Evolutionary conservation across 768 basidiomycete genomes (phyloP).

Genomic region (Pisolithus sp.): DNA sequence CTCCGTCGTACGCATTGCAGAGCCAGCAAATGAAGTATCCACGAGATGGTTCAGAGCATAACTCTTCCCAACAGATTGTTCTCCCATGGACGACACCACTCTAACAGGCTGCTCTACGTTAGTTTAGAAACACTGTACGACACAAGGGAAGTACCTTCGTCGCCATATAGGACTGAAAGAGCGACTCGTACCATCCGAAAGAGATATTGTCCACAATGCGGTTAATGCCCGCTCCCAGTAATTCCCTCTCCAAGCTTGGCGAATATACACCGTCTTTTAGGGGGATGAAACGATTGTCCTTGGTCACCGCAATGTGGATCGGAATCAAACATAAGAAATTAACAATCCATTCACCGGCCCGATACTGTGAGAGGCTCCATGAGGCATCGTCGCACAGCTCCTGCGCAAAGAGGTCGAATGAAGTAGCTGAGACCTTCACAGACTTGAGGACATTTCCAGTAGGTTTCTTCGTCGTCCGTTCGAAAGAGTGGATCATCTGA

Average conservation of each 20-base stretch:
- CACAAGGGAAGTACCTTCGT: slow-evolving; percentile 30
- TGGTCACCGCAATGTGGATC: slow-evolving; percentile 49
- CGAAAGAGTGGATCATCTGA: slow-evolving; percentile 40
- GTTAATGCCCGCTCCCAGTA: slow-evolving; percentile 48
- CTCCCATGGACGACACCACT: slow-evolving; percentile 58
- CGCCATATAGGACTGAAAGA: slow-evolving; percentile 51
- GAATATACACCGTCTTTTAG: slow-evolving; percentile 47
- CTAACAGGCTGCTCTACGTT: slow-evolving; percentile 40
- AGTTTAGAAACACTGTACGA: not conserved
- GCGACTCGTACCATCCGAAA: slow-evolving; percentile 54
- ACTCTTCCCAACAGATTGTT: slow-evolving; percentile 53
- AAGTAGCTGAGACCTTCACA: slow-evolving; percentile 29
- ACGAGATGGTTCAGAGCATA: slow-evolving; percentile 47
- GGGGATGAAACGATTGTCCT: slow-evolving; percentile 51
- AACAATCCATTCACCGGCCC: slow-evolving; percentile 53
- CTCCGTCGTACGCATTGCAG: slow-evolving; percentile 53
- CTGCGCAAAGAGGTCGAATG: slow-evolving; percentile 23
- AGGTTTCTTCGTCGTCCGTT: slow-evolving; percentile 47
- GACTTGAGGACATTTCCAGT: slow-evolving; percentile 37
- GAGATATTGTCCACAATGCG: slow-evolving; percentile 44
- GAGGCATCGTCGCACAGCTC: slow-evolving; percentile 7
- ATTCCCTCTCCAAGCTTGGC: slow-evolving; percentile 37
- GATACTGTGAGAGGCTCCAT: slow-evolving; percentile 34
- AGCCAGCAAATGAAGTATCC: slow-evolving; percentile 54
- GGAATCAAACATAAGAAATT: slow-evolving; percentile 51